Evolutionary conservation across 768 basidiomycete species (phyloP).

Genomic region (Rhodotorula diobovata): DNA sequence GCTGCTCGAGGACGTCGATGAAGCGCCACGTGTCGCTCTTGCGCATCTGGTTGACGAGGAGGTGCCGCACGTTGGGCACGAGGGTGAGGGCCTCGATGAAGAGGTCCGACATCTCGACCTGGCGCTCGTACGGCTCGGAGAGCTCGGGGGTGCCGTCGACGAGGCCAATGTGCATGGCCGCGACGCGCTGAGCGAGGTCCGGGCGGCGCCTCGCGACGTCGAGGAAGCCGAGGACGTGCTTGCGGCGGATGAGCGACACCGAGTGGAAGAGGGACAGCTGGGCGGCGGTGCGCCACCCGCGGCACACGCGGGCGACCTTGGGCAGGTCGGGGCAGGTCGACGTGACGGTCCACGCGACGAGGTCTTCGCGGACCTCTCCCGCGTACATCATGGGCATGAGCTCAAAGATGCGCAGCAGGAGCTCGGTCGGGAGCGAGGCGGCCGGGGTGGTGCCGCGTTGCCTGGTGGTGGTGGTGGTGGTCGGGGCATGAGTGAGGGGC

Average conservation of each 20-base stretch:
- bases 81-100: not conserved
- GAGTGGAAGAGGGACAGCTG: not conserved
- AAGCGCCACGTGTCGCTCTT: not conserved
- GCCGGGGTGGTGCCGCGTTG: not conserved
- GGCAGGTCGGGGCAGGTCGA: conserved; percentile 1
- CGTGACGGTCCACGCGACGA: conserved; percentile 5
- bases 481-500: not conserved
- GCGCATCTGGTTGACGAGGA: not conserved
- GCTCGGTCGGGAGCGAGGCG: not conserved
- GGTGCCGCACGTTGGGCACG: not conserved
- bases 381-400: not conserved
- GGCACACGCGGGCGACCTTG: not conserved
- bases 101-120: not conserved
- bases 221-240: not conserved
- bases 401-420: conserved; percentile 2
- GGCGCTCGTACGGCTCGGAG: not conserved
- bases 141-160: not conserved
- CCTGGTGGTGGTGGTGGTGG: not conserved
- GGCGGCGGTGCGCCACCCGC: not conserved
- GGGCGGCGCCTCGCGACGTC: not conserved
- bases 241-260: not conserved
- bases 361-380: not conserved
- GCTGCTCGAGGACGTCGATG: not conserved
- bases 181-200: not conserved
- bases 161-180: not conserved